Conservation (phyloP, 345 rosid genomes). For the Lepidium aucheri region DNA sequence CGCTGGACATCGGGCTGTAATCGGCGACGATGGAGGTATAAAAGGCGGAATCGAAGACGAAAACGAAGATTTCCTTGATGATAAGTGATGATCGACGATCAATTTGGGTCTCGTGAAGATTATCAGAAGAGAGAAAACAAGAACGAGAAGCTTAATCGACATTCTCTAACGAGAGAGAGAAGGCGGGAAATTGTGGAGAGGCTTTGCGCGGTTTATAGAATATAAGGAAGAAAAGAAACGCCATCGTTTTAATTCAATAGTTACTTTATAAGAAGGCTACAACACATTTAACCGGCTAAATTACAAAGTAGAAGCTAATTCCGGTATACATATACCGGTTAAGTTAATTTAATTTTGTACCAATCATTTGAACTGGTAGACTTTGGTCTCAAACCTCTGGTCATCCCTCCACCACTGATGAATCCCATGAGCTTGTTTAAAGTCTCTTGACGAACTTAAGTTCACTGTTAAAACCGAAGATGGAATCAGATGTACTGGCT, state of each 20-base stretch:
- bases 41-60: not conserved
- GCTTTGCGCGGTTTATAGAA: not conserved
- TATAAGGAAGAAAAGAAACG: not conserved
- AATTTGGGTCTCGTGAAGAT: slow-evolving; percentile 24
- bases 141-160: slow-evolving; percentile 31
- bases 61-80: slow-evolving; percentile 4
- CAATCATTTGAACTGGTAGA: slow-evolving; percentile 34
- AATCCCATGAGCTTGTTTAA: slow-evolving; percentile 78
- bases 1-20: not conserved
- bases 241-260: slow-evolving; percentile 5
- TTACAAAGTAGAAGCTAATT: not conserved
- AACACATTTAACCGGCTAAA: not conserved
- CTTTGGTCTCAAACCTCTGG: slow-evolving; percentile 38
- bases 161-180: slow-evolving; percentile 16
- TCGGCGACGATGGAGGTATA: not conserved
- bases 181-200: slow-evolving; percentile 29
- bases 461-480: slow-evolving; percentile 58
- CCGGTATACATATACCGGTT: not conserved
- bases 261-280: not conserved
- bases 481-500: slow-evolving; percentile 69
- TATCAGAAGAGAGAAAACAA: slow-evolving; percentile 28
- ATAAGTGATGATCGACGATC: slow-evolving; percentile 14
- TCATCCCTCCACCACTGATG: slow-evolving; percentile 92
- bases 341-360: not conserved
- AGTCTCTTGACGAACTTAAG: slow-evolving; percentile 32